Base-by-base conservation (phyloP, 2,329 filamentous ascomycete species). In the Pyrenochaeta sp. region DNA sequence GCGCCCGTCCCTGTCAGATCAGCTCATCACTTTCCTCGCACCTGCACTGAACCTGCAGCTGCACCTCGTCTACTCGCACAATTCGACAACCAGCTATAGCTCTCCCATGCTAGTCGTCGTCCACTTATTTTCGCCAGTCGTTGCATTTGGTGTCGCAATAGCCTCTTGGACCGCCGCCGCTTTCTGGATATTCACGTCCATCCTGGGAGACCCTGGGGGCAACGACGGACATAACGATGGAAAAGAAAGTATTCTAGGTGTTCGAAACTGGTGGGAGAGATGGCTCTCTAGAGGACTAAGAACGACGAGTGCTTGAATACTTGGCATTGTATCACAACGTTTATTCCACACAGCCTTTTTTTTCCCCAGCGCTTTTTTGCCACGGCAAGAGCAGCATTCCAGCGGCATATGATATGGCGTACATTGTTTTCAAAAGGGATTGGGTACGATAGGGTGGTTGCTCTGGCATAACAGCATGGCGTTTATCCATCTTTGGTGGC, bases 111-210 rank as follows among this genome's bases (percentile, higher is more conserved):
- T 88, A 15, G 73, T 88, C 8, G 61, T 82, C 51, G 80, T 88
- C 48, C 81, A 86, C 59, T 65, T 86, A 1, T 73, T 86, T 27
- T 85, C 85, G 3, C 85, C 86, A 1, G 67, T 88, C 39, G 73
- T 88, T 48, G 85, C 85, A 52, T 73, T 87, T 10, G 84, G 82
- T 37, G 79, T 88, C 46, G 81, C 86, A 22, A 72, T 87, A 13
- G 82, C 83, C 1, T 81, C 83, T 5, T 89, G 86, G 86, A 83
- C 84, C 0, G 81, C 85, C 0, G 86, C 85, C 1, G 83, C 80
- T 22, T 89, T 88, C 76, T 89, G 86, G 87, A 76, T 87, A 50
- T 87, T 86, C 67, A 81, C 85, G 25, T 82, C 82, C 66, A 84
- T 88, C 10, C 77, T 89, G 48, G 87, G 87, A 4, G 87, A 89